Evolutionary conservation across 768 basidiomycete species (phyloP), one percentile per base, ranked within the genome.

Genomic region (Tricholoma bakamatsutake): DNA sequence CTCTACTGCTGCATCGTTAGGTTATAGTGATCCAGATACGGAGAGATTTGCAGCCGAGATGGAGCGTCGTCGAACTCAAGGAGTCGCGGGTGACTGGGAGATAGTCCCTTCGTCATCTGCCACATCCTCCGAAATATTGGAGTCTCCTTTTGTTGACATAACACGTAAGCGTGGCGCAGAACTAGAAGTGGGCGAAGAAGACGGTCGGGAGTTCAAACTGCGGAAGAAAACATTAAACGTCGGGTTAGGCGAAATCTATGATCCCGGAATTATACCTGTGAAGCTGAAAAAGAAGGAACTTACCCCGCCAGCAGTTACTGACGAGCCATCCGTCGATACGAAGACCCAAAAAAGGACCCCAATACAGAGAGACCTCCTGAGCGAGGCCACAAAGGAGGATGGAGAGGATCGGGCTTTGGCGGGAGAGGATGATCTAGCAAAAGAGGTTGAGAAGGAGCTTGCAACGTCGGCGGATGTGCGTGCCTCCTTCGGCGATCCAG

Each of bases 1-100:
- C 69, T 84, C 91, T 10, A 93, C 93, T 0, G 87, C 96, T 0
- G 86, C 81, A 48, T 89, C 86, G 1, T 78, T 98, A 1, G 95
- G 95, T 1, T 87, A 82, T 63, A 74, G 63, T 9, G 94, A 96
- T 64, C 87, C 87, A 1, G 90, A 92, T 57, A 84, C 76, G 7
- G 89, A 88, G 56, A 73, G 80, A 52, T 64, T 79, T 28, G 74
- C 76, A n/a, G 82, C 80, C 0, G 86, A 87, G 63, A 74, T 78
- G 2, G 81, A 84, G 53, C 73, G 80, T 43, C 77, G 81, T 21
- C 78, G 76, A 48, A 80, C 73, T 12, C 82, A 90, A 63, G 93
- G 91, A 11, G 71, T 84, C 3, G 87, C 80, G 0, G 90, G 93
- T 10, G 80, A 84, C 46, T 96, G 93, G 93, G 73, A 90, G 60